Evolutionary conservation across 192 early-diverging fungal species (phyloP).

Genomic region (Podila minutissima): DNA sequence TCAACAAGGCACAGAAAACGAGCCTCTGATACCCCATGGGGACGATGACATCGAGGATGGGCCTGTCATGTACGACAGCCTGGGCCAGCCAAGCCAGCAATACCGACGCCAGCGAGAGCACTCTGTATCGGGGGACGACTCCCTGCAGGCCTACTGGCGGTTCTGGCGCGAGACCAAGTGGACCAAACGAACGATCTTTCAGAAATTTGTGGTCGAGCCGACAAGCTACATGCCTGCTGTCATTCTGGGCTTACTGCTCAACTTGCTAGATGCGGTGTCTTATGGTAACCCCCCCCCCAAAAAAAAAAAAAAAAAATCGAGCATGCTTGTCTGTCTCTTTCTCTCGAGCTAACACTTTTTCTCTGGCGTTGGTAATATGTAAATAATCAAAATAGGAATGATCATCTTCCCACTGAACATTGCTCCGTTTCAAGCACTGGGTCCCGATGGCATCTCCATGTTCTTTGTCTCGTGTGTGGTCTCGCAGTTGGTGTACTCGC

Average conservation of each 20-base stretch:
- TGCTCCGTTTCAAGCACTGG: slow-evolving; percentile 73
- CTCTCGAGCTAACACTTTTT: too few species aligned
- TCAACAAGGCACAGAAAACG: too few species aligned
- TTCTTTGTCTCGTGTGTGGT: slow-evolving; percentile 83
- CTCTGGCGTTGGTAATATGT: not conserved
- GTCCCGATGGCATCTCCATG: slow-evolving; percentile 94
- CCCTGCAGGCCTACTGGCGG: slow-evolving; percentile 1
- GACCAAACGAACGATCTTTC: slow-evolving; percentile 24
- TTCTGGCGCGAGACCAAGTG: slow-evolving; percentile 19
- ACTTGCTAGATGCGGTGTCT: slow-evolving; percentile 91
- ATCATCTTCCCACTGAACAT: slow-evolving; percentile 93
- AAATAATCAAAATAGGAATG: slow-evolving; percentile 53
- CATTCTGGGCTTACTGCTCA: slow-evolving; percentile 88
- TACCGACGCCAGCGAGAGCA: too few species aligned
- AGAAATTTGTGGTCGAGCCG: slow-evolving; percentile 56
- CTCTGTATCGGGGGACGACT: slow-evolving; percentile 20
- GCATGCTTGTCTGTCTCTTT: too few species aligned
- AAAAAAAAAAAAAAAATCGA: too few species aligned
- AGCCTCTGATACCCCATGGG: too few species aligned
- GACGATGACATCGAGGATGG: too few species aligned
- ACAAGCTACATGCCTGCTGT: slow-evolving; percentile 87
- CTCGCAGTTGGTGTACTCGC: slow-evolving; percentile 76
- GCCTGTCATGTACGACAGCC: too few species aligned
- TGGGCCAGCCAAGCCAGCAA: too few species aligned
- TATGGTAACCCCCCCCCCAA: slow-evolving; percentile 63